Evolutionary conservation across 2,329 filamentous ascomycete species (phyloP).

Genomic region (Alternaria incomplexa): DNA sequence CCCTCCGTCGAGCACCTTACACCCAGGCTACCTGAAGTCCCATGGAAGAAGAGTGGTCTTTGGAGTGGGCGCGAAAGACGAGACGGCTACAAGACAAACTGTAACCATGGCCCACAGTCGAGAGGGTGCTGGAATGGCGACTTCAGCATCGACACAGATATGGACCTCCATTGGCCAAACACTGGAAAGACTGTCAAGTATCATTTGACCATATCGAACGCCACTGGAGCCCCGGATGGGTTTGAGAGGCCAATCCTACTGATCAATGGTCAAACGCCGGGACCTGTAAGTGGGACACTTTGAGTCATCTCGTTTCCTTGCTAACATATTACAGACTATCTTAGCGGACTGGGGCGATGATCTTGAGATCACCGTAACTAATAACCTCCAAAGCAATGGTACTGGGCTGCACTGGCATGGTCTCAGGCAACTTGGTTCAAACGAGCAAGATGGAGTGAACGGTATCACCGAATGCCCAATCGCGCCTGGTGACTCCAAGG

Average conservation of each 20-base stretch:
- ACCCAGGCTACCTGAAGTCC: slow-evolving; percentile 20
- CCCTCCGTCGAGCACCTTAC: slow-evolving; percentile 12
- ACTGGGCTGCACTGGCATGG: slow-evolving; percentile 62
- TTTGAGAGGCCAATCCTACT: slow-evolving; percentile 48
- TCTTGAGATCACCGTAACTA: slow-evolving; percentile 48
- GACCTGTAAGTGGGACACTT: slow-evolving; percentile 48
- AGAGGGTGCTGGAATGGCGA: slow-evolving; percentile 34
- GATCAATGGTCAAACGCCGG: slow-evolving; percentile 57
- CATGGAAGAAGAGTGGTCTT: slow-evolving; percentile 31
- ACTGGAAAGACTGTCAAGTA: slow-evolving; percentile 54
- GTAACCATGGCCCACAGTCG: slow-evolving; percentile 29
- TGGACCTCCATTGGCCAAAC: slow-evolving; percentile 50
- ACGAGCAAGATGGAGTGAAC: slow-evolving; percentile 54
- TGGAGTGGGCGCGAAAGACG: slow-evolving; percentile 10
- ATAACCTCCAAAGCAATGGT: slow-evolving; percentile 50
- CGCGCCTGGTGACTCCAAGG: slow-evolving; percentile 57
- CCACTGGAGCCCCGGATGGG: slow-evolving; percentile 55
- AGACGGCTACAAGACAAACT: slow-evolving; percentile 21
- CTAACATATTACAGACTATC: slow-evolving; percentile 47
- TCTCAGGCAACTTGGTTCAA: slow-evolving; percentile 51
- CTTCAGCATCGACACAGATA: slow-evolving; percentile 53
- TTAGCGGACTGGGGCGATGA: slow-evolving; percentile 51
- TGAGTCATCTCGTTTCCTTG: not conserved
- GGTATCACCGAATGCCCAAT: slow-evolving; percentile 71
- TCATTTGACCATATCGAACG: slow-evolving; percentile 52